These are phyloP conservation scores for Platanthera zijinensis DNA, from an alignment of 106 monocot species.

Conservation along the genomic window DNA sequence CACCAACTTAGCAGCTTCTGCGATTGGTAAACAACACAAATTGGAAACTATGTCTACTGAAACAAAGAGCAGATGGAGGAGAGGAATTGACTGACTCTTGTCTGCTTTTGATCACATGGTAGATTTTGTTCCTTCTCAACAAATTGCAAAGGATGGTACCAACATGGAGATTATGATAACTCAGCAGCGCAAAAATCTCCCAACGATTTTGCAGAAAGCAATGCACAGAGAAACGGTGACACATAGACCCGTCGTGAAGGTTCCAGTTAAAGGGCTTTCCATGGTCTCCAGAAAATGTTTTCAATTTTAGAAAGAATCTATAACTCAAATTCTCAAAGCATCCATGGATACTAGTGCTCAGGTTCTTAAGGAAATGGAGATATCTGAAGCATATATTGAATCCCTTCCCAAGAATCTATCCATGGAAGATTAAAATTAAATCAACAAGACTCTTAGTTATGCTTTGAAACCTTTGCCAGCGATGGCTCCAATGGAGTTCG, in stretches of 20 bases:
- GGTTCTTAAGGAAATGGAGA: constrained; percentile 50
- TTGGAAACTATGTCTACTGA: constrained; percentile 70
- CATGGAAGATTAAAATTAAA: too few relatives aligned
- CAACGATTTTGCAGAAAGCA: constrained; percentile 32
- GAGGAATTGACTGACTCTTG: constrained; percentile 70
- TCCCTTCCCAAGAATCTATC: constrained; percentile 34
- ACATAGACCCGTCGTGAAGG: constrained; percentile 51
- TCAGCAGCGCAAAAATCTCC: constrained; percentile 64
- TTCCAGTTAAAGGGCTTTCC: constrained; percentile 38
- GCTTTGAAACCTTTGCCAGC: too few relatives aligned
- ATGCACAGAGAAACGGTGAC: constrained; percentile 30
- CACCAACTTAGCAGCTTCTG: constrained; percentile 56
- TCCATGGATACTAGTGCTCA: constrained; percentile 58
- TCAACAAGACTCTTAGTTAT: too few relatives aligned
- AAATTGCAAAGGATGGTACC: constrained; percentile 48
- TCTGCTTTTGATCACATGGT: constrained; percentile 81
- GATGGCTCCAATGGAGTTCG: too few relatives aligned
- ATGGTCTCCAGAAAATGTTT: constrained; percentile 35
- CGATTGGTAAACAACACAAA: constrained; percentile 63
- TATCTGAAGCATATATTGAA: constrained; percentile 46
- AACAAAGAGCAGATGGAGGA: constrained; percentile 65
- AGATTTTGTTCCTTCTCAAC: constrained; percentile 68
- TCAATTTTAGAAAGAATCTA: constrained; percentile 32
- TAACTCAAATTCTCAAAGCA: constrained; percentile 58
- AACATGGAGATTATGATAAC: constrained; percentile 82